phyloP scores from a whole-genome alignment of 148 eudicot species.

The Hydrangea macrophylla region DNA sequence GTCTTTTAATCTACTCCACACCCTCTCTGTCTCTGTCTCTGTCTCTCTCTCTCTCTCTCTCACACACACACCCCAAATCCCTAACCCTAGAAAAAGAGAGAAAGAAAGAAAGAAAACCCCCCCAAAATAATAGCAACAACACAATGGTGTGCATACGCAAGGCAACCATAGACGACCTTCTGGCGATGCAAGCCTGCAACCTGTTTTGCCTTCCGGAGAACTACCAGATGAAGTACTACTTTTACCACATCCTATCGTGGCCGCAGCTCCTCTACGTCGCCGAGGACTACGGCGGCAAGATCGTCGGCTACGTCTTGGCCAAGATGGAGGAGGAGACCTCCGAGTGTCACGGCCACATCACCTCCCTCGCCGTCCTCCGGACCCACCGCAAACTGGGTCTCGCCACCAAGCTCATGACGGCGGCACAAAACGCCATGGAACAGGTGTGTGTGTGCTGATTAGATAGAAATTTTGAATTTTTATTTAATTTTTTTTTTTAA shows the following conservation, averaged over 20 bases:
- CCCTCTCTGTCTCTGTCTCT: too few relatives aligned
- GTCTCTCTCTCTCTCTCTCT: not conserved
- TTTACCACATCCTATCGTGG: constrained; percentile 94
- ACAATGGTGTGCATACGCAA: constrained; percentile 87
- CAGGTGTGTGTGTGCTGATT: too few relatives aligned
- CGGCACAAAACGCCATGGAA: constrained; percentile 92
- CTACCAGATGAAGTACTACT: constrained; percentile 93
- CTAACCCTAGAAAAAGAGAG: constrained; percentile 23
- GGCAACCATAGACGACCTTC: constrained; percentile 76
- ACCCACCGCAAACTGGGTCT: constrained; percentile 85
- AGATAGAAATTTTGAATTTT: too few relatives aligned
- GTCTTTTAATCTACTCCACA: too few relatives aligned
- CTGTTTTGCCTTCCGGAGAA: constrained; percentile 85
- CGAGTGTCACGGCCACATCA: constrained; percentile 94
- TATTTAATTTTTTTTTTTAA: too few relatives aligned
- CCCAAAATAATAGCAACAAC: too few relatives aligned
- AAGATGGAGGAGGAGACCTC: constrained; percentile 91
- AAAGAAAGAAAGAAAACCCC: too few relatives aligned
- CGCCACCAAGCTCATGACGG: constrained; percentile 95
- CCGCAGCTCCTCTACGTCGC: constrained; percentile 93
- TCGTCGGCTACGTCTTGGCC: constrained; percentile 85
- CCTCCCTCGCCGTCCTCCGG: constrained; percentile 81
- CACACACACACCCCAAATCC: too few relatives aligned
- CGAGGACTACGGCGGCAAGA: constrained; percentile 80
- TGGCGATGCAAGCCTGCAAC: constrained; percentile 91